A percentile compares a stretch with the other conserved stretches of the same genome.
Conservation (phyloP, 768 basidiomycete genomes). For the Lactifluus hygrophoroides region DNA sequence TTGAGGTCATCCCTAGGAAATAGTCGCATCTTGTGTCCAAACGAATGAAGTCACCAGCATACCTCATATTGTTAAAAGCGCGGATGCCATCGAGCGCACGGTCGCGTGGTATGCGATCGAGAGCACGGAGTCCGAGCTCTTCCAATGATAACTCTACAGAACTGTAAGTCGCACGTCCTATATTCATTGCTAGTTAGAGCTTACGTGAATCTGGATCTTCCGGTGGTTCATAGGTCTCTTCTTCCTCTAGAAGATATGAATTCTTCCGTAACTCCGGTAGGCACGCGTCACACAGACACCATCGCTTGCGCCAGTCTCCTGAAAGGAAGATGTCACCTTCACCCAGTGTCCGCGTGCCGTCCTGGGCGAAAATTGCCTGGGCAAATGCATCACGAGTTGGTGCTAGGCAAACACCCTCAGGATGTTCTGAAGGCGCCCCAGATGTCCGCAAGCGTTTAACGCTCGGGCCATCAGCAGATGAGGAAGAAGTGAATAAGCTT, state of each 20-base stretch:
- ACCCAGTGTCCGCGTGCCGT: constrained; percentile 31
- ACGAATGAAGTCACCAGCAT: constrained; percentile 20
- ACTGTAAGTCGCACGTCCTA: neutral
- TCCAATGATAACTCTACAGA: constrained; percentile 63
- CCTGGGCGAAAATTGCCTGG: constrained; percentile 36
- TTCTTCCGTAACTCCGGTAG: constrained; percentile 42
- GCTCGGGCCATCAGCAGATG: constrained; percentile 29
- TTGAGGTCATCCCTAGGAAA: constrained; percentile 45
- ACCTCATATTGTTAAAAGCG: constrained; percentile 82
- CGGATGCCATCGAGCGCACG: constrained; percentile 76
- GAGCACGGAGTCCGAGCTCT: constrained; percentile 74
- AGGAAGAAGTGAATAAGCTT: constrained; percentile 23
- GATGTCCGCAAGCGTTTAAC: constrained; percentile 39
- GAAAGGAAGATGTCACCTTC: constrained; percentile 70
- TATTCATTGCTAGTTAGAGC: neutral
- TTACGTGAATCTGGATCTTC: constrained; percentile 78
- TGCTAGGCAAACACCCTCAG: constrained; percentile 39
- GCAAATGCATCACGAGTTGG: constrained; percentile 42
- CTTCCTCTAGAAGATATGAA: constrained; percentile 63
- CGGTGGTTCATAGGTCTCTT: constrained; percentile 79
- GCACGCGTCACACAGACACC: constrained; percentile 73
- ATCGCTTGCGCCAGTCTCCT: constrained; percentile 64
- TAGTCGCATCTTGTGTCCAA: neutral
- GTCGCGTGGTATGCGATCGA: constrained; percentile 66
- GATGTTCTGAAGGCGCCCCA: constrained; percentile 28